Evolutionary conservation across 495 filamentous ascomycete species (phyloP), one percentile per base, ranked within the genome.

Genomic region (Schizothecium vesticola): DNA sequence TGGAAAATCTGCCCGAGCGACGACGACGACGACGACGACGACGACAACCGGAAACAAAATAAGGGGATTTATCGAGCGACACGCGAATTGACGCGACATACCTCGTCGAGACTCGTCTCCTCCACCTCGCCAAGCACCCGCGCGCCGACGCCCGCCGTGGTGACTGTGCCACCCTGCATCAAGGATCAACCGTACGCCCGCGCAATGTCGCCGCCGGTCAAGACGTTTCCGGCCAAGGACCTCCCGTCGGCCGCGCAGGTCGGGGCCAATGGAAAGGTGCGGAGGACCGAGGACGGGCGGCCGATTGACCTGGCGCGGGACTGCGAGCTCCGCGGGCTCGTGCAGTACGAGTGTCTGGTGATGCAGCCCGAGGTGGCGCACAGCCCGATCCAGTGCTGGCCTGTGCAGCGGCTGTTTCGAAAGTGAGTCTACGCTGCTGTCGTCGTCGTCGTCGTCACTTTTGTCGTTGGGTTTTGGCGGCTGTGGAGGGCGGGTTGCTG

Each of bases 281-380:
- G 85, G 63, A 87, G 91, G 74, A 77, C 78, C 23, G 77, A 72
- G 36, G 71, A 72, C 63, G 83, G 78, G 61, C 65, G 71, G 9
- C 71, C 75, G 51, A 78, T 90, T 70, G 83, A 91, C 61, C 79
- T 96, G 19, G 80, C 85, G 61, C 80, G 86, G 23, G 72, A 77
- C 59, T 96, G 93, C 80, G 84, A 89, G 74, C 81, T 96, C 31
- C 76, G 91, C 64, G 88, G 91, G 78, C 83, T 97, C 83, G 77
- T 92, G 69, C 93, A 97, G 79, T 96, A 95, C 78, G 86, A 87
- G 3, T 96, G 93, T 76, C 81, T 88, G 70, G 81, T 91, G 65
- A 80, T 85, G 65, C 82, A 82, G 2, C 81, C 87, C 55, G 82
- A 83, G 23, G 72, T 82, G 51, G 65, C 69, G 59, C 75, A 87